Evolutionary conservation across 257 asterid species (phyloP), one percentile per base, ranked within the genome.

Genomic region (Lycium ferocissimum): DNA sequence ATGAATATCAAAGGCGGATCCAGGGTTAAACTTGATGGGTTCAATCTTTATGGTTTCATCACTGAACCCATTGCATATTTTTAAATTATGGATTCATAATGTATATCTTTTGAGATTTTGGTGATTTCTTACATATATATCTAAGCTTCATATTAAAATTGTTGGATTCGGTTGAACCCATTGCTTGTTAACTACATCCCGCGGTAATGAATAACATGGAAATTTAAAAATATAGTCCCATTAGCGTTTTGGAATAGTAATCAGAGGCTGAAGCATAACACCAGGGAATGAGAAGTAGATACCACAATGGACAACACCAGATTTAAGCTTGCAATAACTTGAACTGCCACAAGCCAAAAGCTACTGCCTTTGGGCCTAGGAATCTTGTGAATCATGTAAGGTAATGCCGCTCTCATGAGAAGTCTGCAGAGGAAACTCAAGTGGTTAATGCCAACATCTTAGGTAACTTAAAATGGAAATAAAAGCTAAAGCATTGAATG

Each of bases 251-350:
- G 81, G 14, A 47, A 49, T 51, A 37, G 13, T 51, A 51, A 76
- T 76, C 81, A 11, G 58, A 83, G 17, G 71, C 81, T 57, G 45
- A 45, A 56, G 20, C 78, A 61, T 78, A 43, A 78, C 12, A 40
- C 11, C 51, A 54, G 22, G 37, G 15, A 51, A 58, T 59, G 1
- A 75, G 8, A 56, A 84, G 45, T 8, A 49, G 53, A 83, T 93
- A 95, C 98, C 98, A 92, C 94, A 54, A 94, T 54, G 43, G 98
- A 92, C 84, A 92, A 67, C 80, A 93, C 84, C 81, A 95, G 95
- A 91, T 92, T 95, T 93, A 93, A 89, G 90, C 98, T 93, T 83
- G 98, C 98, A 76, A 95, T 53, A 90, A 95, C 90, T 92, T 95
- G 98, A 87, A 92, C 79, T 5, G 90, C 91, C 49, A 90, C 89